A percentile compares a stretch with the other conserved stretches of the same genome.
Evolutionary conservation across 805 yeast species (phyloP).

Genomic region (Wickerhamiella brachini): DNA sequence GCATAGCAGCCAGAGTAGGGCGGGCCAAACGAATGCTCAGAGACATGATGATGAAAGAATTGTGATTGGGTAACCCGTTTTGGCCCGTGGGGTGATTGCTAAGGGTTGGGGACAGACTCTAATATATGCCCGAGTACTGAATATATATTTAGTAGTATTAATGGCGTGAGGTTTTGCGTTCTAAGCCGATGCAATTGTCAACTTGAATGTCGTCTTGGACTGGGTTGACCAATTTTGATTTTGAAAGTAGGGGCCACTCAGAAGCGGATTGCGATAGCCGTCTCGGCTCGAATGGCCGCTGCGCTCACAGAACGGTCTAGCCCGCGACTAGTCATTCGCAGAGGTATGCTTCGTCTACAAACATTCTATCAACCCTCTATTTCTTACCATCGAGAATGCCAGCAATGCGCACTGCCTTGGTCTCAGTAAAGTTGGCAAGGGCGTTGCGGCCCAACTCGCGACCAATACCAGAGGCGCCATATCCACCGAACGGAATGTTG

Average conservation of each 20-base stretch:
- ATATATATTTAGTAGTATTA: no score
- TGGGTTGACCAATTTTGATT: no score
- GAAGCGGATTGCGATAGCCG: no score
- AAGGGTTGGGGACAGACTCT: not conserved
- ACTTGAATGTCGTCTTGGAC: no score
- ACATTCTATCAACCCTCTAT: not conserved
- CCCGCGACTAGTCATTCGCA: no score
- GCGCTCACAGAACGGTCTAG: no score
- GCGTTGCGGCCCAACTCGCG: conserved; percentile 71
- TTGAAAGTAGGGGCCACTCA: no score
- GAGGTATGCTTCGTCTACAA: not conserved
- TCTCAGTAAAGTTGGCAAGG: conserved; percentile 54
- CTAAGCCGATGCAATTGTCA: no score
- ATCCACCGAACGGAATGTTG: conserved; percentile 71
- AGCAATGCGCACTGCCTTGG: conserved; percentile 66
- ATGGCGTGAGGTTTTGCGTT: no score
- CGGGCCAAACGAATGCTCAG: conserved; percentile 8
- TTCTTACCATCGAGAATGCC: conserved; percentile 18
- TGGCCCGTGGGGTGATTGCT: not conserved
- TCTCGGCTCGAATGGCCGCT: no score
- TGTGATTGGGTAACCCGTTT: conserved; percentile 3
- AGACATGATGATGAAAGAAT: conserved; percentile 7
- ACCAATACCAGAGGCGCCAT: conserved; percentile 66
- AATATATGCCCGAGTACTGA: no score
- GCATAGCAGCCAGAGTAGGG: conserved; percentile 8